Base-by-base conservation (phyloP, 73 alveolate genomes). In the Paramecium pentaurelia region DNA sequence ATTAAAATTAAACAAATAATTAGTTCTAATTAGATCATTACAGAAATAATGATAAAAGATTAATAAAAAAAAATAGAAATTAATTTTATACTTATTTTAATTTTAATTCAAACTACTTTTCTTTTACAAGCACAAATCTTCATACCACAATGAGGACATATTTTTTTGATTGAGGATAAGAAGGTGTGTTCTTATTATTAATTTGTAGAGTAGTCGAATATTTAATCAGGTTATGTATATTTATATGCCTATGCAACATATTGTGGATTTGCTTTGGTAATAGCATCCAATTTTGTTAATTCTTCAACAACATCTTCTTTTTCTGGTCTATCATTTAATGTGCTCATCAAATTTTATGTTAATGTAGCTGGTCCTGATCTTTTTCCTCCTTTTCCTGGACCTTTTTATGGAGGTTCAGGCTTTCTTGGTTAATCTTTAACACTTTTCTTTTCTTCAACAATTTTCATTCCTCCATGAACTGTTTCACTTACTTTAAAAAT, bases 161-260 rank as follows among this genome's bases (percentile, higher is more conserved):
- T 94, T 86, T 95, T 40, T 7, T 40, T 40, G 49, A 80, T 86
- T 42, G 60, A 71, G 27, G 86, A 42, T 25, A 86, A 58, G 4
- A 60, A 77, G 5, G 37, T 77, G 9, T 89, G 83, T 14, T 80
- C 92, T 75, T 89, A 60, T 40, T 64, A 64, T 27, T 89, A 80
- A 14, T 89, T 58, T 1, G 77, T 49, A 27, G 91, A 80, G 32
- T 22, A 38, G 20, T 97, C 98, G 36, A 88, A 95, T 47, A 97
- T 92, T 54, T 94, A 94, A 47, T 95, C 92, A 9, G 99, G 99
- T 92, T 97, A 97, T 44, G 99, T 96, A 22, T 93, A 84, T 86
- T 59, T 85, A 92, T 97, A 97, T 30, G 99, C 99, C 30, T 95
- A 94, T 37, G 96, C 97, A 10, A 96, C 96, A 97, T 98, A 97